Evolutionary conservation across 1,284 basidiomycete genomes (phyloP).

Genomic region (Blastosporella zonata): DNA sequence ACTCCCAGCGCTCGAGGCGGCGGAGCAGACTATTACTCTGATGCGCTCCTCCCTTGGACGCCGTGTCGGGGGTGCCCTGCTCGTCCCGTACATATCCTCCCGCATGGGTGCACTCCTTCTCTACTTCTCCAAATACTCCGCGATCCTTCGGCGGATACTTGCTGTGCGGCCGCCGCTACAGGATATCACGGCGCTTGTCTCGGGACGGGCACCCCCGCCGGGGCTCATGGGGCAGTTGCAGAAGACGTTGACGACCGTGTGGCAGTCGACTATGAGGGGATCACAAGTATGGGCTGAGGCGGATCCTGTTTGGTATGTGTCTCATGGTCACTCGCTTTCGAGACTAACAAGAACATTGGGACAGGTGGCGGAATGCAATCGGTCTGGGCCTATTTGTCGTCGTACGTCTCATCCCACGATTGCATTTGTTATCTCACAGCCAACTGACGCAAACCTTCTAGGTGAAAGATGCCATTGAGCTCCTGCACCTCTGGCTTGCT

Average conservation of each 20-base stretch:
- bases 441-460: constrained; percentile 22
- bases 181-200: not conserved
- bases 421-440: constrained; percentile 1
- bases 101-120: constrained; percentile 61
- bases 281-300: constrained; percentile 57
- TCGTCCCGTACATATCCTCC: constrained; percentile 62
- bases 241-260: constrained; percentile 35
- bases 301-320: constrained; percentile 66
- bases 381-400: constrained; percentile 68
- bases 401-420: constrained; percentile 35
- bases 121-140: constrained; percentile 47
- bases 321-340: constrained; percentile 15
- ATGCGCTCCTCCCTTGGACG: constrained; percentile 60
- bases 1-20: constrained; percentile 35
- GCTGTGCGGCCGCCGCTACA: constrained; percentile 42
- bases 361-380: constrained; percentile 71
- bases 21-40: constrained; percentile 54
- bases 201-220: not conserved
- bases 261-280: constrained; percentile 51
- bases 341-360: not conserved
- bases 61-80: constrained; percentile 60
- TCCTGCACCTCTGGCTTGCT: constrained; percentile 64
- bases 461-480: constrained; percentile 63
- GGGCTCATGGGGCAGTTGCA: constrained; percentile 25
- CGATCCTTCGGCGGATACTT: constrained; percentile 50